These are phyloP conservation scores for Seminavis robusta DNA, from an alignment of 108 stramenopile species.

Conservation along the genomic window DNA sequence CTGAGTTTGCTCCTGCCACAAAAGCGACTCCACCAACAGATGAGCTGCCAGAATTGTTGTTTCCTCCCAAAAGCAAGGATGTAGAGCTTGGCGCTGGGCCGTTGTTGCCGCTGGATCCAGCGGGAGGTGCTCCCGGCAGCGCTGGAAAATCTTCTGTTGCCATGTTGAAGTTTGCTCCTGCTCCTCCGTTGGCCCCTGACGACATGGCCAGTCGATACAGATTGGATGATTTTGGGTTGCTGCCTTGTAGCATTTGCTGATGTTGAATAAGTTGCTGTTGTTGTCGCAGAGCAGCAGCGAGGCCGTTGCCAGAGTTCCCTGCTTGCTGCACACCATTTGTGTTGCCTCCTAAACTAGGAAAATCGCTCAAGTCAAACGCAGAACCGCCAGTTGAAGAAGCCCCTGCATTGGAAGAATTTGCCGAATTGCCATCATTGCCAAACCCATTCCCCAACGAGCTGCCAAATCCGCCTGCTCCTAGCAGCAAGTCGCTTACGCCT, in stretches of 20 bases:
- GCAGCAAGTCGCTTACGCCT: constrained; percentile 46
- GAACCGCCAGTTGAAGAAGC: not conserved
- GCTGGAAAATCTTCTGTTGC: constrained; percentile 87
- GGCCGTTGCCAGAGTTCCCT: constrained; percentile 38
- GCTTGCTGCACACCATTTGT: constrained; percentile 26
- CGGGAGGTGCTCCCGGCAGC: constrained; percentile 30
- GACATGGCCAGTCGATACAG: constrained; percentile 80
- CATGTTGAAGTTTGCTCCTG: constrained; percentile 67
- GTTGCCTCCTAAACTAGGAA: constrained; percentile 76
- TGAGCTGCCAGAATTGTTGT: constrained; percentile 9
- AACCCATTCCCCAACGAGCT: constrained; percentile 45
- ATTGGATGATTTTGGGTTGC: constrained; percentile 36
- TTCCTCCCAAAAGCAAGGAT: constrained; percentile 26
- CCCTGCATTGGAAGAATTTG: constrained; percentile 21
- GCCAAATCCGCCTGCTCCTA: constrained; percentile 46
- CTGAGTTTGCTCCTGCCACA: not conserved
- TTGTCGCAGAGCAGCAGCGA: constrained; percentile 73
- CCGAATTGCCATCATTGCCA: constrained; percentile 31
- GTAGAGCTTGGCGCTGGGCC: constrained; percentile 20
- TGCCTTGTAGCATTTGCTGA: constrained; percentile 65
- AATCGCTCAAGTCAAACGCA: constrained; percentile 78
- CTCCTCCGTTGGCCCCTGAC: constrained; percentile 44
- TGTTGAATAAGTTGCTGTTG: constrained; percentile 51
- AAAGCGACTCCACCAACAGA: constrained; percentile 25
- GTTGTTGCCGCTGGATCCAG: constrained; percentile 14